Evolutionary conservation across 164 flowering plant species (phyloP).

Genomic region (Vitis cinerea): DNA sequence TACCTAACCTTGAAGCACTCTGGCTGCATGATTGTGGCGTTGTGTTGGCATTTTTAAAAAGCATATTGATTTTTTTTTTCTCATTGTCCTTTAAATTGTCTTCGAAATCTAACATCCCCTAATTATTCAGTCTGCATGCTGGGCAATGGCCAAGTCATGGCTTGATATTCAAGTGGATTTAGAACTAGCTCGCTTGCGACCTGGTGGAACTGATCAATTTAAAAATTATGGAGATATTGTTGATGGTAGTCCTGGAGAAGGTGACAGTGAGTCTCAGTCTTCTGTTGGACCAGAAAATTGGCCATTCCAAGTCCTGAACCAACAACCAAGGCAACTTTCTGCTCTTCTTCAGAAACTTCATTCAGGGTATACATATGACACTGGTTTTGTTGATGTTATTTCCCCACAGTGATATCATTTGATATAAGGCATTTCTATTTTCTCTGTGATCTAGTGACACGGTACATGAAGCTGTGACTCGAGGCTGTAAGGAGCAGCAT

Average conservation of each 20-base stretch:
- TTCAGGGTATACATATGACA: conserved; percentile 55
- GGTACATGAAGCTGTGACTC: conserved; percentile 83
- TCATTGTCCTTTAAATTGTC: no score
- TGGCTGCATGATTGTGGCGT: no score
- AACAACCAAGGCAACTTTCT: conserved; percentile 78
- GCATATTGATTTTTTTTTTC: no score
- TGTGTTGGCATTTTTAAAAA: no score
- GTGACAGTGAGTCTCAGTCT: conserved; percentile 33
- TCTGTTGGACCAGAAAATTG: conserved; percentile 68
- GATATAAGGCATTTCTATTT: neutral
- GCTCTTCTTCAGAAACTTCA: conserved; percentile 97
- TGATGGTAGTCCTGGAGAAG: conserved; percentile 54
- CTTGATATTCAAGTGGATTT: conserved; percentile 86
- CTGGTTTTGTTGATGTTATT: neutral
- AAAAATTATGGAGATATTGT: conserved; percentile 54
- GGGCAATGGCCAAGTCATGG: conserved; percentile 99
- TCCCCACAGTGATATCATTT: neutral
- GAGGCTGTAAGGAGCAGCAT: conserved; percentile 96
- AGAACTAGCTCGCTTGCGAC: conserved; percentile 62
- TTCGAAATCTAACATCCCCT: neutral
- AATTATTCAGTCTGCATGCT: conserved; percentile 84
- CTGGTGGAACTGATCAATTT: conserved; percentile 51
- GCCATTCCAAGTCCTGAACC: conserved; percentile 84
- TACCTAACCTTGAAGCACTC: no score
- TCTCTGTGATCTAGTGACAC: conserved; percentile 51